Evolutionary conservation across 768 basidiomycete species (phyloP).

Genomic region (Trametes sanguinea): DNA sequence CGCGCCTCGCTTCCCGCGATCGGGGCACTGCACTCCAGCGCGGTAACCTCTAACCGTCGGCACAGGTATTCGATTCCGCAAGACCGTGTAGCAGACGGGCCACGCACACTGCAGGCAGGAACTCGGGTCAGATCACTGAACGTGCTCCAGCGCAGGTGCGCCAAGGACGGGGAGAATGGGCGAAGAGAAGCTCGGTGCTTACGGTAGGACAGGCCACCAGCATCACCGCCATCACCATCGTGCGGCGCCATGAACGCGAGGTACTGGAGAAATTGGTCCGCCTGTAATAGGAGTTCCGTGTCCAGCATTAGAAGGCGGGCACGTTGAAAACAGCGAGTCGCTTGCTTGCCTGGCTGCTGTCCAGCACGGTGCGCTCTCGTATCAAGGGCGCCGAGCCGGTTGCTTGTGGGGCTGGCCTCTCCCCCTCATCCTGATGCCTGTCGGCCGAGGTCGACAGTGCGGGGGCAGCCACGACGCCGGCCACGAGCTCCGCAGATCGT

Average conservation of each 20-base stretch:
- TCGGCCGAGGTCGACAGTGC: not conserved
- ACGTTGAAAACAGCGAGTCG: constrained; percentile 28
- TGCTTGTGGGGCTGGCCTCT: constrained; percentile 6
- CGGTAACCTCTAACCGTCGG: constrained; percentile 45
- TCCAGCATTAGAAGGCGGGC: constrained; percentile 14
- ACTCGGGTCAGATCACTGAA: constrained; percentile 10
- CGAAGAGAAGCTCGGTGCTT: constrained; percentile 36
- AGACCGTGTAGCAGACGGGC: constrained; percentile 52
- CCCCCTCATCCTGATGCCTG: not conserved
- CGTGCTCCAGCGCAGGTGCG: constrained; percentile 2
- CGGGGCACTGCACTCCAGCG: constrained; percentile 57
- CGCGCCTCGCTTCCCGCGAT: constrained; percentile 40
- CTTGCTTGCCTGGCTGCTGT: constrained; percentile 52
- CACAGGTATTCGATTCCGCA: constrained; percentile 40
- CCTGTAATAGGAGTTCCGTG: constrained; percentile 19
- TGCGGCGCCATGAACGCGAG: constrained; percentile 48
- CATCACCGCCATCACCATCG: constrained; percentile 32
- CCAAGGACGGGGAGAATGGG: not conserved
- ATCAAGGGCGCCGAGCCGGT: constrained; percentile 32
- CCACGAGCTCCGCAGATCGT: constrained; percentile 49
- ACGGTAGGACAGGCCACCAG: constrained; percentile 42
- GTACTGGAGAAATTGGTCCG: constrained; percentile 46
- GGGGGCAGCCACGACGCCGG: constrained; percentile 8
- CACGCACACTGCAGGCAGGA: constrained; percentile 52
- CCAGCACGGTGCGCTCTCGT: constrained; percentile 55